Conservation (phyloP, 1,284 basidiomycete genomes). For the Anthracocystis panici-leucophaei region DNA sequence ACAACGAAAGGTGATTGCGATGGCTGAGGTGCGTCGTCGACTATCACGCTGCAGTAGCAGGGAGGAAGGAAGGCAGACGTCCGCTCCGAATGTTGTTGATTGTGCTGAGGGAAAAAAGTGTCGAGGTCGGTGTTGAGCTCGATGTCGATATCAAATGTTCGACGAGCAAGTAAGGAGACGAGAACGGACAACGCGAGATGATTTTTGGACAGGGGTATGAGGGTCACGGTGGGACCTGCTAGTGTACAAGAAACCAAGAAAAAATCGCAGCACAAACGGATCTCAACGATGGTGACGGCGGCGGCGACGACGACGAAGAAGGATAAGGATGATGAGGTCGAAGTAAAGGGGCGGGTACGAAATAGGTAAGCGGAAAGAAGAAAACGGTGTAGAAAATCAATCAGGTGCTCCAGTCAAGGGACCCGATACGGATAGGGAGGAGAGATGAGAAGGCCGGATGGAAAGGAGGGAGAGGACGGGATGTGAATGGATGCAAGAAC, state of each 20-base stretch:
- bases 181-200: constrained; percentile 11
- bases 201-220: constrained; percentile 29
- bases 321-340: constrained; percentile 6
- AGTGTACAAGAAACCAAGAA: constrained; percentile 41
- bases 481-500: constrained; percentile 30
- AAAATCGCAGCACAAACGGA: constrained; percentile 25
- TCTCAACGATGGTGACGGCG: constrained; percentile 19
- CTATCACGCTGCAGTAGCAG: not conserved
- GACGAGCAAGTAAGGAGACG: not conserved
- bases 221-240: constrained; percentile 24
- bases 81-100: constrained; percentile 25
- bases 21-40: constrained; percentile 3
- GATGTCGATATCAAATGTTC: not conserved
- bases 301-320: constrained; percentile 7
- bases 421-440: constrained; percentile 10
- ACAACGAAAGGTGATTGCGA: constrained; percentile 1
- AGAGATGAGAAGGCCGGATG: constrained; percentile 12
- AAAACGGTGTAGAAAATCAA: constrained; percentile 8
- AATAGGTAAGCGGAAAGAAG: constrained; percentile 15
- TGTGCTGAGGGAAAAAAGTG: not conserved
- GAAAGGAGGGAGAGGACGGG: constrained; percentile 11
- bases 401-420: constrained; percentile 32
- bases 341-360: constrained; percentile 2
- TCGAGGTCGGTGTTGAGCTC: not conserved
- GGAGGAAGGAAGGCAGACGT: constrained; percentile 34